Percentiles rank a stretch among this genome's conserved stretches.
Conservation (phyloP, 2,329 filamentous ascomycete species). For the Mollisia scopiformis region DNA sequence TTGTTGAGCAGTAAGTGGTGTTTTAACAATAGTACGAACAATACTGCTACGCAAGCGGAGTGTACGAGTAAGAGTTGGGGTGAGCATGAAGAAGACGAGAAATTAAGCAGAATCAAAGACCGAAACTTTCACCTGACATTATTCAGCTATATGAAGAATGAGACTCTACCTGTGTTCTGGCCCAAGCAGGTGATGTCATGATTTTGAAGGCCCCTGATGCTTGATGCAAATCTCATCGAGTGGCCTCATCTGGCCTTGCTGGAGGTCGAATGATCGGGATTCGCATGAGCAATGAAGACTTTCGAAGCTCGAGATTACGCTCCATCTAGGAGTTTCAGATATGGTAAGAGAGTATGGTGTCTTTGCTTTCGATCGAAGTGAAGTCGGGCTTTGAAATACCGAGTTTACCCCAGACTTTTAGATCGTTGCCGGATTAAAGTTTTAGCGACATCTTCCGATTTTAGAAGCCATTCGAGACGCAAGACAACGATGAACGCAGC, state of each 20-base stretch:
- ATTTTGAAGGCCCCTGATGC: background rate
- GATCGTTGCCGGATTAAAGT: slow-evolving; percentile 20
- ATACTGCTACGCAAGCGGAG: slow-evolving; percentile 5
- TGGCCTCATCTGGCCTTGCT: background rate
- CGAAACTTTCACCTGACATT: background rate
- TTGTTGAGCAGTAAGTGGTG: background rate
- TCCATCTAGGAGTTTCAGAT: background rate
- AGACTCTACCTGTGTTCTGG: background rate
- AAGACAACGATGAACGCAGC: background rate
- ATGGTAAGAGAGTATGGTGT: background rate
- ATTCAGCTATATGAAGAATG: background rate
- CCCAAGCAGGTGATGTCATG: slow-evolving; percentile 19
- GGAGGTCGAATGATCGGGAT: background rate
- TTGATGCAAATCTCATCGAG: slow-evolving; percentile 17
- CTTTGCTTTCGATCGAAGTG: background rate
- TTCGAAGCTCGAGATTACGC: background rate
- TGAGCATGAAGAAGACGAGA: slow-evolving; percentile 7
- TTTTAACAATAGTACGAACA: background rate
- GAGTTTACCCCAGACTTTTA: background rate
- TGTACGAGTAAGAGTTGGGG: slow-evolving; percentile 12
- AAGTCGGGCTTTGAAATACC: background rate
- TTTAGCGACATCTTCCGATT: slow-evolving; percentile 15
- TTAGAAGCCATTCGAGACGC: slow-evolving; percentile 17
- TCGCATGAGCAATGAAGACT: background rate
- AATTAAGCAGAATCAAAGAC: background rate